These are phyloP conservation scores for Nicotiana rustica DNA, from an alignment of 305 asterid genomes.

Conservation along the genomic window DNA sequence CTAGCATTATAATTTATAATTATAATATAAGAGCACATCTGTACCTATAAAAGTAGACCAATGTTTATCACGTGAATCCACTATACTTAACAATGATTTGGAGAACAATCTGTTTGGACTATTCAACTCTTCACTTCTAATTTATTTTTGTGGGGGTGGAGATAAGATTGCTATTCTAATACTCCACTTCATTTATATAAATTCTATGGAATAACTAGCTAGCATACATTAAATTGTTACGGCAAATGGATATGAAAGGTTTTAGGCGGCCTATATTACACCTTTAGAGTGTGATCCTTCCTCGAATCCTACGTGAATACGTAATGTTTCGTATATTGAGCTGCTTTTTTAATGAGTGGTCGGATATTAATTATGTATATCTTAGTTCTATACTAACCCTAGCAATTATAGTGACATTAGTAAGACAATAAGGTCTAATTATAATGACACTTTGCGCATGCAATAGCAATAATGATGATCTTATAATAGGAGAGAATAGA, in stretches of 20 bases:
- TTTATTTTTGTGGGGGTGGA: background rate
- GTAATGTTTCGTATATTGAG: no score
- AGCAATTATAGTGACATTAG: background rate
- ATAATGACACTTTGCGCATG: background rate
- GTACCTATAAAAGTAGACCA: background rate
- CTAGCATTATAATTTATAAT: background rate
- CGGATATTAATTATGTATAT: no score
- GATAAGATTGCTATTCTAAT: background rate
- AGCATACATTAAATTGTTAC: background rate
- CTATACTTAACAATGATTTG: background rate
- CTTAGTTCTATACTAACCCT: background rate
- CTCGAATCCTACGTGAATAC: no score
- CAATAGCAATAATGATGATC: constrained; percentile 10
- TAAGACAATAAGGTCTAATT: background rate
- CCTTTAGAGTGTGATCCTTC: no score
- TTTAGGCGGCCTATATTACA: no score
- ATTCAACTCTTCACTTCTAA: background rate
- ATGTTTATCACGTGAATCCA: constrained; percentile 22
- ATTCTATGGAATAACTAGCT: background rate
- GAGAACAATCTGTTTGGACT: background rate
- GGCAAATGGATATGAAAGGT: background rate
- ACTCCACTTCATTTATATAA: background rate
- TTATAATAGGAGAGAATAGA: constrained; percentile 5
- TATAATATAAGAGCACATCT: background rate
- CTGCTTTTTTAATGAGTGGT: no score